phyloP scores from a whole-genome alignment of 768 basidiomycete genomes.

The Lentinus brumalis region DNA sequence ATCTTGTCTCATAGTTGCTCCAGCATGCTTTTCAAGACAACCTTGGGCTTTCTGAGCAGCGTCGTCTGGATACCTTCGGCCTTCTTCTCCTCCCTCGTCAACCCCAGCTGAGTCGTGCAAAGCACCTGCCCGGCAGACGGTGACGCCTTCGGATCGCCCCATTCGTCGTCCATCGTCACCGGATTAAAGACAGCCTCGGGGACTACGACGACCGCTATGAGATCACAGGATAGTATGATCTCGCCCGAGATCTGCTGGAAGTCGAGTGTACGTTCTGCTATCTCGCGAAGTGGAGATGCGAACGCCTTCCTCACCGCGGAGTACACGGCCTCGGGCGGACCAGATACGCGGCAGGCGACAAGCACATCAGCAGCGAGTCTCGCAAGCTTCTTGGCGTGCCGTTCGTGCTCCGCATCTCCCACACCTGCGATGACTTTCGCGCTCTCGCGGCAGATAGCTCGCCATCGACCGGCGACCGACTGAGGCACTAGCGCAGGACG shows the following conservation, averaged over 20 bases:
- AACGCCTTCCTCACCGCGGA: not conserved
- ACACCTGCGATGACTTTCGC: not conserved
- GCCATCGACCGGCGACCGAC: conserved; percentile 17
- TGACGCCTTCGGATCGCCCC: conserved; percentile 2
- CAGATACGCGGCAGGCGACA: not conserved
- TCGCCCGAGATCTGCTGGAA: conserved; percentile 14
- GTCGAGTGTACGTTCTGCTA: conserved; percentile 5
- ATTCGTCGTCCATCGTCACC: conserved; percentile 14
- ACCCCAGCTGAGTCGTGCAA: conserved; percentile 6
- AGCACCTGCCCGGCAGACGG: not conserved
- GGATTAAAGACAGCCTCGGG: not conserved
- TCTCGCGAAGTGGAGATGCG: not conserved
- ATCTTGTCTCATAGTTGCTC: not conserved
- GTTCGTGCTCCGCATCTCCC: too few species aligned
- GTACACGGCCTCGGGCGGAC: not conserved
- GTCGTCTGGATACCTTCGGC: not conserved
- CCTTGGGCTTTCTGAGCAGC: conserved; percentile 6
- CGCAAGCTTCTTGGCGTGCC: not conserved
- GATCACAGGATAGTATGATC: conserved; percentile 8
- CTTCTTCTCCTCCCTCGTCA: not conserved
- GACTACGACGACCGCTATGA: not conserved
- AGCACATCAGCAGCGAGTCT: not conserved
- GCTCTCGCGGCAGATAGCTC: conserved; percentile 11
- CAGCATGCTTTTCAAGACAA: conserved; percentile 1
- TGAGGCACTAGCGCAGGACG: conserved; percentile 17